Evolutionary conservation across 108 stramenopile genomes (phyloP).

Genomic region (Schizochytrium sp.): DNA sequence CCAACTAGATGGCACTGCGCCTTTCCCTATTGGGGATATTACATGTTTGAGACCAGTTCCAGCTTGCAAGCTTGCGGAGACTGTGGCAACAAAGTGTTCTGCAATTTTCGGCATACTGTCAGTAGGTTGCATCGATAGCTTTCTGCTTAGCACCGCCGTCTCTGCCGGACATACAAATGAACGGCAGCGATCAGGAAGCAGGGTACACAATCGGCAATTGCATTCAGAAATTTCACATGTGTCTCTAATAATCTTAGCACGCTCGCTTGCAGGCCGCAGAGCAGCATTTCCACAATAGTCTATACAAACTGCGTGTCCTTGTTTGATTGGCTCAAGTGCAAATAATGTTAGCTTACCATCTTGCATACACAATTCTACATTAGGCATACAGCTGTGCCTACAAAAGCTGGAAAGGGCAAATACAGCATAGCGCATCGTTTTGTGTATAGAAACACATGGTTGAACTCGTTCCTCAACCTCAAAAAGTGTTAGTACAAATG

Average conservation of each 20-base stretch:
- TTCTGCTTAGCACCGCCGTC: background rate
- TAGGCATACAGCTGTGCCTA: slow-evolving; percentile 25
- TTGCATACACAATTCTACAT: background rate
- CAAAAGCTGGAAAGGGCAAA: slow-evolving; percentile 5
- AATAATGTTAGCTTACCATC: background rate
- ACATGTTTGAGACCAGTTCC: background rate
- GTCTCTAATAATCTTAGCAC: background rate
- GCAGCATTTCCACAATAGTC: slow-evolving; percentile 31
- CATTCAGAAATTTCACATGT: background rate
- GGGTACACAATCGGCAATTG: background rate
- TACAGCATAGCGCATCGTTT: background rate
- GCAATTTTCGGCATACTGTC: background rate
- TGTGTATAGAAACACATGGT: background rate
- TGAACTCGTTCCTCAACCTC: background rate
- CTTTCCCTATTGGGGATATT: background rate
- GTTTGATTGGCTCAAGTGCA: slow-evolving; percentile 4
- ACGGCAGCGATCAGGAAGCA: background rate
- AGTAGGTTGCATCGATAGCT: background rate
- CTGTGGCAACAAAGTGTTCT: background rate
- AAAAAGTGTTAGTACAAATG: background rate
- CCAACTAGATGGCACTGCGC: background rate
- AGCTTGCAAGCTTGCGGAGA: background rate
- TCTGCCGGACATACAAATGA: slow-evolving; percentile 40
- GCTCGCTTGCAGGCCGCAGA: background rate
- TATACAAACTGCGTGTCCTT: background rate